Conservation (phyloP, 106 monocot species). For the Dendrobium catenatum region DNA sequence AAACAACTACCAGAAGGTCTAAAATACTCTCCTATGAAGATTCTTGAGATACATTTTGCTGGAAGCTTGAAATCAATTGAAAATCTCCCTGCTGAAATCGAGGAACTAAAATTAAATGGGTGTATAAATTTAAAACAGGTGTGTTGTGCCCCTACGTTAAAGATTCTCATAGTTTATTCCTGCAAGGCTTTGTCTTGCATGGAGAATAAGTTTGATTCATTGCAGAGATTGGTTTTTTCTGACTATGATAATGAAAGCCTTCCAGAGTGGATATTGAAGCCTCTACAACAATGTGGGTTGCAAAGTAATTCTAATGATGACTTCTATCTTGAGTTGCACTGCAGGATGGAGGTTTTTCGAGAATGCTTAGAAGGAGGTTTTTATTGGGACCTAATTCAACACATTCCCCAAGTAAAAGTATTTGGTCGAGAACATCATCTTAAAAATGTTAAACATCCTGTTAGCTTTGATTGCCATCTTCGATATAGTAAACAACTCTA, state of each 20-base stretch:
- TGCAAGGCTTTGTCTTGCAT: neutral
- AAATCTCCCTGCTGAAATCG: neutral
- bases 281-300: neutral
- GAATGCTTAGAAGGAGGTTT: slow-evolving; percentile 8
- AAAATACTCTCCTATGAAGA: slow-evolving; percentile 5
- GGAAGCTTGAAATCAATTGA: neutral
- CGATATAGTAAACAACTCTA: slow-evolving; percentile 22
- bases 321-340: neutral
- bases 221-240: neutral
- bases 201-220: neutral
- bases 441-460: no score
- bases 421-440: neutral
- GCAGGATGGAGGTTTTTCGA: neutral
- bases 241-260: slow-evolving; percentile 1
- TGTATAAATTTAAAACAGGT: neutral
- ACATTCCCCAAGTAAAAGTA: slow-evolving; percentile 15
- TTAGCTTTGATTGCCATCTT: slow-evolving; percentile 3
- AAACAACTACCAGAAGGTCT: slow-evolving; percentile 16
- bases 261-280: slow-evolving; percentile 13
- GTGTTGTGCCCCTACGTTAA: no score
- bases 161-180: neutral
- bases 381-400: slow-evolving; percentile 25
- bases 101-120: neutral
- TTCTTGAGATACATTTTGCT: neutral
- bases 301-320: neutral